These are phyloP conservation scores for Kockovaella imperatae DNA, from an alignment of 768 basidiomycete genomes.

Conservation along the genomic window DNA sequence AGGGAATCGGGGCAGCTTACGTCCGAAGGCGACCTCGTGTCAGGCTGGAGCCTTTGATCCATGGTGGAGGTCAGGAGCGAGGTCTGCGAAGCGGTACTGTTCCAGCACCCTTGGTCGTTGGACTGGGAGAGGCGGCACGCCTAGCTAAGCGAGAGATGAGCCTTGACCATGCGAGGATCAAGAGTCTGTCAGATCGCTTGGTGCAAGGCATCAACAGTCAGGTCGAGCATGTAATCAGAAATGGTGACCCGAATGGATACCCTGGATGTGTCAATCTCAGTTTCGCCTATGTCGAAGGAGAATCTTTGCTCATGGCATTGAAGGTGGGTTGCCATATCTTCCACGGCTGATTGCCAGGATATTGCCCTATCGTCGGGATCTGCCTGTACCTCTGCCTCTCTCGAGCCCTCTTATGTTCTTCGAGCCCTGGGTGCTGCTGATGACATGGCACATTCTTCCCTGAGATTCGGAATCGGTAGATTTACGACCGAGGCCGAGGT, in stretches of 20 bases:
- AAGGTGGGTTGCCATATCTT: constrained; percentile 57
- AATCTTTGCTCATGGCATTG: constrained; percentile 92
- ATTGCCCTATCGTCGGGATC: constrained; percentile 96
- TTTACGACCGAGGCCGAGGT: constrained; percentile 97
- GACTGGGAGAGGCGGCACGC: constrained; percentile 87
- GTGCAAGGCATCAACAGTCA: constrained; percentile 69
- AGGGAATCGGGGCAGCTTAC: constrained; percentile 90
- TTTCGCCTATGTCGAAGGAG: constrained; percentile 94
- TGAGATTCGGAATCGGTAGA: constrained; percentile 93
- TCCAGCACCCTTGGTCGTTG: constrained; percentile 77
- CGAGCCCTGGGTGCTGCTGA: constrained; percentile 95
- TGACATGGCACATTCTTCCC: constrained; percentile 97
- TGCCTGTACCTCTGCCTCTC: constrained; percentile 94
- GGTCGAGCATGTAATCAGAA: constrained; percentile 85
- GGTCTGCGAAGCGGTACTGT: constrained; percentile 92
- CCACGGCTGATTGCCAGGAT: constrained; percentile 52
- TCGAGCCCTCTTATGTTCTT: constrained; percentile 96
- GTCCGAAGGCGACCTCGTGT: constrained; percentile 87
- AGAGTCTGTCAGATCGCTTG: constrained; percentile 68
- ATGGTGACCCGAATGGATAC: constrained; percentile 85
- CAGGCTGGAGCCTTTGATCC: constrained; percentile 85
- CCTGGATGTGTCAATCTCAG: constrained; percentile 93
- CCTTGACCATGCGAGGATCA: constrained; percentile 72
- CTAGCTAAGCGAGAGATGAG: constrained; percentile 87
- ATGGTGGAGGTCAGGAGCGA: constrained; percentile 94